These are phyloP conservation scores for Aspergillus conjunctus DNA, from an alignment of 495 filamentous ascomycete species.

Conservation along the genomic window DNA sequence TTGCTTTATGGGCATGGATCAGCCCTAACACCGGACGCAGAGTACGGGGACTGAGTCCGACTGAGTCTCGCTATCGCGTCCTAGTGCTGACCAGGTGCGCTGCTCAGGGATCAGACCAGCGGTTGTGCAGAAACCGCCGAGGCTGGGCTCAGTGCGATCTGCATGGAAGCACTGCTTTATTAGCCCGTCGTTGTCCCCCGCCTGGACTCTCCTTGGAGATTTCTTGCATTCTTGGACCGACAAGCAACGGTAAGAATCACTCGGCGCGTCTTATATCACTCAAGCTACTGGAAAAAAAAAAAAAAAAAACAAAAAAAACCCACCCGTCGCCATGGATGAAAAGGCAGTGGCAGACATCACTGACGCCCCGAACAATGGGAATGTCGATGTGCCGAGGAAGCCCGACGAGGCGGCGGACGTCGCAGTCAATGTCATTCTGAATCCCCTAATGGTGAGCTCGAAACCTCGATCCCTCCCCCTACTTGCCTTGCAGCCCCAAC, in stretches of 20 bases:
- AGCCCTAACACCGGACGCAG: neutral
- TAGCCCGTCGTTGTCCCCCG: neutral
- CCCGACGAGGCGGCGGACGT: neutral
- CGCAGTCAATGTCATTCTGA: constrained; percentile 35
- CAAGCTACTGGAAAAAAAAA: too few species aligned
- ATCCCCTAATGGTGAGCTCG: constrained; percentile 43
- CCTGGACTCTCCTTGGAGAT: neutral
- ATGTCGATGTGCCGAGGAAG: constrained; percentile 4
- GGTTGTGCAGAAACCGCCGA: neutral
- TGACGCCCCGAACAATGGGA: neutral
- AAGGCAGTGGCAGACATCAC: too few species aligned
- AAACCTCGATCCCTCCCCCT: neutral
- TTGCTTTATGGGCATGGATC: neutral
- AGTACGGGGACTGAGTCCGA: neutral
- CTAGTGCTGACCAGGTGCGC: neutral
- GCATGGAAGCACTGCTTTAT: neutral
- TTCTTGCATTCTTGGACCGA: neutral
- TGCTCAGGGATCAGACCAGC: neutral
- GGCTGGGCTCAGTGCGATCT: neutral
- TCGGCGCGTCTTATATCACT: too few species aligned
- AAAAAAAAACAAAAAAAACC: too few species aligned
- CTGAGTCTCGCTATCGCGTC: neutral
- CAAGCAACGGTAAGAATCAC: neutral
- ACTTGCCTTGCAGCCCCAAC: neutral
- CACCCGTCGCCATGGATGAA: too few species aligned